phyloP scores from a whole-genome alignment of 345 rosid species.

The Eucalyptus virginea region DNA sequence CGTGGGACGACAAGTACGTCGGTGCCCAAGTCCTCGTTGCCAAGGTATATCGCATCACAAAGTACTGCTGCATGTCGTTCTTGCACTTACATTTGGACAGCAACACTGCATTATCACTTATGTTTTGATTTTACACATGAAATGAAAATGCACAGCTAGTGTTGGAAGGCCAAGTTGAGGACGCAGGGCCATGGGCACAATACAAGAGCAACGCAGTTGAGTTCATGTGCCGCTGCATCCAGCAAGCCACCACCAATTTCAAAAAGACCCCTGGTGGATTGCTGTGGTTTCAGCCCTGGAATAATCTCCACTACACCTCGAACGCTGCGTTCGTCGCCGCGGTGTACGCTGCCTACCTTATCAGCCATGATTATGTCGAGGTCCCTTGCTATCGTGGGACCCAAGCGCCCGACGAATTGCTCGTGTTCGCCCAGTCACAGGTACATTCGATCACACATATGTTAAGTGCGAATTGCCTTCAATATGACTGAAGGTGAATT shows the following conservation, averaged over 20 bases:
- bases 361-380: not conserved
- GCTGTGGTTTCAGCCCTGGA: slow-evolving; percentile 15
- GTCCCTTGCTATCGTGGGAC: slow-evolving; percentile 21
- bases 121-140: rapidly evolving
- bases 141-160: slow-evolving; percentile 1
- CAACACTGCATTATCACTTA: no score
- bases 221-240: slow-evolving; percentile 34
- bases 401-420: slow-evolving; percentile 7
- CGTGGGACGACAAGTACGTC: slow-evolving; percentile 25
- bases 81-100: not conserved
- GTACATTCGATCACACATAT: not conserved
- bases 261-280: slow-evolving; percentile 15
- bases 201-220: slow-evolving; percentile 29
- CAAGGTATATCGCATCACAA: not conserved
- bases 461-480: not conserved
- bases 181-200: not conserved
- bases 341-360: slow-evolving; percentile 9
- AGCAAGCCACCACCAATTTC: slow-evolving; percentile 22
- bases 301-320: slow-evolving; percentile 16
- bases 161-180: not conserved
- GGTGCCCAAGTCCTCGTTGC: slow-evolving; percentile 27
- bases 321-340: slow-evolving; percentile 9
- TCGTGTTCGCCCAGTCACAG: slow-evolving; percentile 25
- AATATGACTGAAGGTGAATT: not conserved
- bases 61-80: not conserved